Conservation (phyloP, 208 protist genomes). For the Acanthamoeba triangularis region DNA sequence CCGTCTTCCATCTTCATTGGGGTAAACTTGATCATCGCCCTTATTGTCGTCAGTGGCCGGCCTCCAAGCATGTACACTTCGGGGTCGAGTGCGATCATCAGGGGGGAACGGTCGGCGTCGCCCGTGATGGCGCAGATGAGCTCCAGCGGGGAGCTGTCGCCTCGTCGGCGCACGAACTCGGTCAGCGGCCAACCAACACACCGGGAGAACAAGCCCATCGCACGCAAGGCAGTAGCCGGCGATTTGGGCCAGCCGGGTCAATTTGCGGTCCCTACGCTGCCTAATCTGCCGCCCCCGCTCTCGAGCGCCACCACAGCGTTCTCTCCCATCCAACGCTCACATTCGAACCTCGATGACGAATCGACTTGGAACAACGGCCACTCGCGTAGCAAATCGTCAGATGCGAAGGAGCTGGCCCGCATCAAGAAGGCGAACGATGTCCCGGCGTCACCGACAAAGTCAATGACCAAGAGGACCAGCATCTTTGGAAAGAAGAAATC, state of each 20-base stretch:
- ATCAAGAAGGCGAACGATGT: not conserved
- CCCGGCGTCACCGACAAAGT: not conserved
- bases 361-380: too few species aligned
- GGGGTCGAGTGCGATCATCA: not conserved
- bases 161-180: not conserved
- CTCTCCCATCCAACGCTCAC: not conserved
- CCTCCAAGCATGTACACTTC: not conserved
- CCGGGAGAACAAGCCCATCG: too few species aligned
- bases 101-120: too few species aligned
- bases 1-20: too few species aligned
- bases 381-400: too few species aligned
- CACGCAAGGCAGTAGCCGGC: too few species aligned
- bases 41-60: not conserved
- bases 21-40: too few species aligned
- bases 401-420: not conserved
- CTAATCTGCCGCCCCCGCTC: not conserved
- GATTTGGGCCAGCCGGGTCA: too few species aligned
- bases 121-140: too few species aligned
- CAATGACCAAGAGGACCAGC: not conserved
- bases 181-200: not conserved
- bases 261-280: not conserved
- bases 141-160: not conserved
- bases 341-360: not conserved
- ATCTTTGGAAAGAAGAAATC: not conserved
- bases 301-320: not conserved